Evolutionary conservation across 2,329 filamentous ascomycete species (phyloP), one percentile per base, ranked within the genome.

Genomic region (Venturia effusa): DNA sequence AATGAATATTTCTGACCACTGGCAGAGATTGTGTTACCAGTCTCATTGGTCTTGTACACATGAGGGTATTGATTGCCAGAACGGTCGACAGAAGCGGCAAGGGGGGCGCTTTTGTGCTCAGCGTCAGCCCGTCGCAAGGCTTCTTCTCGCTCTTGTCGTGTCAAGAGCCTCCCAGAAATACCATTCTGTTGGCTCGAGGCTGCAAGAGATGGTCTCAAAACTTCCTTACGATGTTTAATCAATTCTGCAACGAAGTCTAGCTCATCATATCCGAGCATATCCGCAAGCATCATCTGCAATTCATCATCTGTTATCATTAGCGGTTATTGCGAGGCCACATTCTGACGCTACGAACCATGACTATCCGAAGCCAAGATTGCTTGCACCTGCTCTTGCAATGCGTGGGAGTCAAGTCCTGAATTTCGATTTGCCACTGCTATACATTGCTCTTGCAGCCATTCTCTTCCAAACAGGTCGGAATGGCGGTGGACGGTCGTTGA

Each of bases 241-340:
- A 97, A 79, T 67, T 97, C 90, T 67, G 92, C 92, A 62, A 97
- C 88, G 70, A 99, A 87, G 68, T 99, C 93, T 22, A 99, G 80
- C 71, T 97, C 91, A 69, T 94, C 92, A 70, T 93, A 97, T 0
- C 95, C 94, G 66, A 99, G 81, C 54, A 97, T 84, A 69, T 99
- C 94, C 0, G 90, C 91, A 41, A 99, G 81, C 48, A 88, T 86
- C 71, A 92, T 92, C 74, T 97, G 93, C n/a, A 97, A 79, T 74
- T 96, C 91, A 65, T 96, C 90, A 65, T 96, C 89, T 39, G 30
- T 17, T 24, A n/a, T 64, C 43, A 24, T 41, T 34, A 66, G 51
- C 64, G 19, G 7, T 39, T 27, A 17, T n/a, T 37, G 10, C 40
- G 61, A 32, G 65, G 40, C 30, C 5, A 60, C n/a, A 43, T 66